Percentiles rank a stretch among this genome's conserved stretches.
phyloP scores from a whole-genome alignment of 2,329 filamentous ascomycete genomes.

The Botrytis deweyae region DNA sequence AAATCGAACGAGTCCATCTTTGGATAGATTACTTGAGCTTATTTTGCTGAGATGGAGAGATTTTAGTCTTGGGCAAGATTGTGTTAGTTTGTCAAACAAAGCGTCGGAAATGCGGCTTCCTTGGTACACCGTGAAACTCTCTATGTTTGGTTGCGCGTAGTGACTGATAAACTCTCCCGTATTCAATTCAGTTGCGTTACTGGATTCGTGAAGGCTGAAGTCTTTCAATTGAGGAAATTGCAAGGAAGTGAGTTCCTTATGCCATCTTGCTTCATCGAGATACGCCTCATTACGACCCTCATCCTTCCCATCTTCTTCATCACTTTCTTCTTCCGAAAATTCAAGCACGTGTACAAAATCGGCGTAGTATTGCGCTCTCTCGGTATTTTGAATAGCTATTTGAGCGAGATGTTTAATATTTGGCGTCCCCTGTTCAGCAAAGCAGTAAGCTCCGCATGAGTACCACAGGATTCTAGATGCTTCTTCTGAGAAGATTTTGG shows the following conservation, averaged over 20 bases:
- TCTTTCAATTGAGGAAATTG: constrained; percentile 2
- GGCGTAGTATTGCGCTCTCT: constrained; percentile 5
- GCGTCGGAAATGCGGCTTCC: background rate
- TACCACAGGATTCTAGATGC: constrained; percentile 2
- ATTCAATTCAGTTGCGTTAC: background rate
- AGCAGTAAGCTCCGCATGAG: background rate
- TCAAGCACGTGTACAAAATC: background rate
- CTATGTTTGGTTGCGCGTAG: background rate
- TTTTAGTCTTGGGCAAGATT: background rate
- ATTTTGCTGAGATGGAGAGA: background rate
- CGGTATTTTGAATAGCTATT: background rate
- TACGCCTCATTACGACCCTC: background rate
- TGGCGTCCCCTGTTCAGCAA: background rate
- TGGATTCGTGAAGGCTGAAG: background rate
- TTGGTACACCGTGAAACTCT: background rate
- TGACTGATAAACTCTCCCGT: background rate
- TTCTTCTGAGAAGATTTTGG: constrained; percentile 9
- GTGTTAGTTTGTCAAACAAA: background rate
- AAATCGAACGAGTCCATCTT: background rate
- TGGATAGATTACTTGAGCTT: background rate
- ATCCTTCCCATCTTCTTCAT: background rate
- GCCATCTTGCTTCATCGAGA: background rate
- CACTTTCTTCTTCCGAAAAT: background rate
- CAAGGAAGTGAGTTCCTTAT: background rate
- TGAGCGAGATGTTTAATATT: background rate